Evolutionary conservation across 176 grass and related monocot species (phyloP).

Genomic region (Typha latifolia): DNA sequence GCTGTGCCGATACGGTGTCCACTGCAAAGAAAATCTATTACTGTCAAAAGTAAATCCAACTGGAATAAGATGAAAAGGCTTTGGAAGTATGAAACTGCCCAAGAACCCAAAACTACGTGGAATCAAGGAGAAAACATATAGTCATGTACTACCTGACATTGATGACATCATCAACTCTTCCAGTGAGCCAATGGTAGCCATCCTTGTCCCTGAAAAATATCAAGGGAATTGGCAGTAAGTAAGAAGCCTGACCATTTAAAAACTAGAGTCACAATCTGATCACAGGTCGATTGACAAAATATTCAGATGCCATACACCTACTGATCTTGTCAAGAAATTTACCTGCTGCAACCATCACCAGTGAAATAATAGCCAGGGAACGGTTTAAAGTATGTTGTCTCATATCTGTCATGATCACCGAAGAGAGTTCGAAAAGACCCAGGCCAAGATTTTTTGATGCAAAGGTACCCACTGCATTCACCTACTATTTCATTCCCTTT

Average conservation of each 20-base stretch:
- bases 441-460: conserved; percentile 96
- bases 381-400: conserved; percentile 97
- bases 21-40: conserved; percentile 26
- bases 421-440: conserved; percentile 87
- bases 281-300: background rate
- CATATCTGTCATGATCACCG: conserved; percentile 97
- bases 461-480: conserved; percentile 98
- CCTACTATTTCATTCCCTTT: conserved; percentile 77
- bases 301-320: background rate
- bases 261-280: background rate
- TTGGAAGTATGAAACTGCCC: too few species aligned
- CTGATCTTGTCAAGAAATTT: conserved; percentile 1
- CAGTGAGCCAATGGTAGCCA: conserved; percentile 88
- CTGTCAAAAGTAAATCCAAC: background rate
- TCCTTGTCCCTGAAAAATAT: conserved; percentile 75
- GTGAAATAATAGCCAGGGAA: conserved; percentile 97
- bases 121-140: background rate
- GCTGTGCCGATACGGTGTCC: conserved; percentile 95
- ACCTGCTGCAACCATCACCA: conserved; percentile 95
- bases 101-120: background rate
- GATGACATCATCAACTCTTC: conserved; percentile 98
- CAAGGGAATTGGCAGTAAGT: conserved; percentile 12
- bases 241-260: background rate
- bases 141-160: conserved; percentile 63
- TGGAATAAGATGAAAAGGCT: background rate